These are phyloP conservation scores for Mortierella sp. DNA, from an alignment of 371 early-diverging fungal species.

Conservation along the genomic window DNA sequence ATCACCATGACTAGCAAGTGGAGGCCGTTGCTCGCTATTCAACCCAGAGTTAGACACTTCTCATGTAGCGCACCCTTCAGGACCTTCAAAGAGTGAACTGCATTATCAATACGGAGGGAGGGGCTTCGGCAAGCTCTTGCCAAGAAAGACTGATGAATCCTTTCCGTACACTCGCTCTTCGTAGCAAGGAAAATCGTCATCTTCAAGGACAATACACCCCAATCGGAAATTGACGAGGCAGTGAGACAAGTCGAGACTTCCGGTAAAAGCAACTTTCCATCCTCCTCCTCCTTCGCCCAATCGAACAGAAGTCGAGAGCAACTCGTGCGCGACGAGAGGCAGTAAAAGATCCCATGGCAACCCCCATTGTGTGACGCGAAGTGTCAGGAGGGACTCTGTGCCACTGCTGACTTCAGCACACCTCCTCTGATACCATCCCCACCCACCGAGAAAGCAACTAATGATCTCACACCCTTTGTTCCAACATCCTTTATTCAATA, in stretches of 20 bases:
- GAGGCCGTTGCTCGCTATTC: slow-evolving; percentile 7
- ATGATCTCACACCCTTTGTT: not conserved
- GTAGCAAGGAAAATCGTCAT: slow-evolving; percentile 30
- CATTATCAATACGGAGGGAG: too few relatives aligned
- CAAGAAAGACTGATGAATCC: too few relatives aligned
- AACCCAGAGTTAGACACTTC: slow-evolving; percentile 5
- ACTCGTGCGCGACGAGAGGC: too few relatives aligned
- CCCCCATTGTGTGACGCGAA: too few relatives aligned
- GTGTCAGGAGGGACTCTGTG: too few relatives aligned
- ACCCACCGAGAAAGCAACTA: too few relatives aligned
- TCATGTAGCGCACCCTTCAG: slow-evolving; percentile 7
- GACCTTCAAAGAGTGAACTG: not conserved
- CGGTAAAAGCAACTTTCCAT: slow-evolving; percentile 44
- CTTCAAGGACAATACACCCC: slow-evolving; percentile 57
- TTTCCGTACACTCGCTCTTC: not conserved
- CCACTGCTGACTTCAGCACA: too few relatives aligned
- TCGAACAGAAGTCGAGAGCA: not conserved
- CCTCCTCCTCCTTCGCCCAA: not conserved
- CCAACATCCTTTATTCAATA: slow-evolving; percentile 2
- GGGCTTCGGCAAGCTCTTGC: too few relatives aligned
- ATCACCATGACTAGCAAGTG: slow-evolving; percentile 13
- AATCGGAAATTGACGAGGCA: slow-evolving; percentile 56
- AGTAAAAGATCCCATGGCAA: too few relatives aligned
- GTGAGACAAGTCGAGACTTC: slow-evolving; percentile 49
- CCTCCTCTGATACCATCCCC: too few relatives aligned